Base-by-base conservation (phyloP, 345 rosid genomes). In the Eucalyptus tenuipes region DNA sequence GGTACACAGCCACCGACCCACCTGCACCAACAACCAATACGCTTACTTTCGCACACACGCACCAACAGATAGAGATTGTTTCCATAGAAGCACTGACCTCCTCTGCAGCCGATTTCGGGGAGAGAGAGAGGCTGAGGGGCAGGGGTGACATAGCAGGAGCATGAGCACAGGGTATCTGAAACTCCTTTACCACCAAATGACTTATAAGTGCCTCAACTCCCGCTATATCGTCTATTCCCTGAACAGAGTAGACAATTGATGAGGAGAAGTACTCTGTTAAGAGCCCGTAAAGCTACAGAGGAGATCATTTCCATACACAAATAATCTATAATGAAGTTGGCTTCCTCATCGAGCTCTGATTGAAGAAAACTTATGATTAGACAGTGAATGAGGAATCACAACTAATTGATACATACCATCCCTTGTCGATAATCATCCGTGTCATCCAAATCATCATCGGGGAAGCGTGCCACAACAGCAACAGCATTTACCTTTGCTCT, bases 191-290 rank as follows among this genome's bases (percentile, higher is more conserved):
- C 48, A 94, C 94, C 80, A 94, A 90, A 89, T 95, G 97, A 88
- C 97, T 95, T 87, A 95, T 94, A 44, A 94, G 88, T 55, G 97
- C 97, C 91, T 95, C 95, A n/a, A 94, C 95, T 88, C 97, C 97
- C 0, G 97, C 97, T 91, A 95, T 92, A 68, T 91, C 86, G 89
- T 95, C 97, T 88, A 95, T 92, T 61, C 97, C 97, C 95, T 94
- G 66, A 88, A 8, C 68, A 10, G 59, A 49, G 61, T 31, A 49
- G 25, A 33, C 45, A 71, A 71, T 40, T 37, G 81, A 71, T 37
- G 45, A 71, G 45, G 45, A 71, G 45, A 71, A 37, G 82, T 20
- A 75, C 42, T 64, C 31, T 64, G 75, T 64, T 64, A 64, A n/a
- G 75, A n/a, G 37, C 47, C 47, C 8, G 5, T 42, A 37, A 75